Conservation (phyloP, 2,329 filamentous ascomycete species). For the Zymoseptoria ardabiliae region DNA sequence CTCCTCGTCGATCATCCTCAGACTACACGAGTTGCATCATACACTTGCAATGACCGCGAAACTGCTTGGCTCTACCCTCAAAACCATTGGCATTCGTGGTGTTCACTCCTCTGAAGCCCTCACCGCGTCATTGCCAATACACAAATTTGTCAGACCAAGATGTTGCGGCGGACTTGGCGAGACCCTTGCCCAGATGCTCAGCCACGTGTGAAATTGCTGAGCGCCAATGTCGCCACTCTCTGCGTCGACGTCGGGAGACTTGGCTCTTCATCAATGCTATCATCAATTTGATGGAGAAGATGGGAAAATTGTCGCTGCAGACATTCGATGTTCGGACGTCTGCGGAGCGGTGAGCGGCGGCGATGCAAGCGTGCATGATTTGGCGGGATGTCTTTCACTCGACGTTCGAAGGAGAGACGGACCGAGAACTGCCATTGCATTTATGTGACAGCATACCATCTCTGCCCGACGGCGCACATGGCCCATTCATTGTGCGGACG, state of each 20-base stretch:
- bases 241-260: background rate
- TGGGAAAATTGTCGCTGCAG: background rate
- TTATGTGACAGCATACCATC: too few relatives aligned
- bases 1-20: too few relatives aligned
- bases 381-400: background rate
- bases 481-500: too few relatives aligned
- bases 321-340: background rate
- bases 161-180: background rate
- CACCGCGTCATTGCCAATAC: background rate
- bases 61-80: background rate
- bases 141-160: background rate
- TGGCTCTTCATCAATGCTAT: background rate
- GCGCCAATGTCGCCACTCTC: background rate
- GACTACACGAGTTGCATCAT: background rate
- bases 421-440: too few relatives aligned
- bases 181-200: background rate
- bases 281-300: too few relatives aligned
- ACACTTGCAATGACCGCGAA: background rate
- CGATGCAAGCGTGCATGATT: background rate
- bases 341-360: background rate
- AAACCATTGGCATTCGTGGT: background rate
- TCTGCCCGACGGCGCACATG: too few relatives aligned
- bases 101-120: background rate
- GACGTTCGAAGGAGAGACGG: background rate
- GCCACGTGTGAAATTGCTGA: too few relatives aligned